Evolutionary conservation across 2,329 filamentous ascomycete genomes (phyloP).

Genomic region (Fusarium chaquense): DNA sequence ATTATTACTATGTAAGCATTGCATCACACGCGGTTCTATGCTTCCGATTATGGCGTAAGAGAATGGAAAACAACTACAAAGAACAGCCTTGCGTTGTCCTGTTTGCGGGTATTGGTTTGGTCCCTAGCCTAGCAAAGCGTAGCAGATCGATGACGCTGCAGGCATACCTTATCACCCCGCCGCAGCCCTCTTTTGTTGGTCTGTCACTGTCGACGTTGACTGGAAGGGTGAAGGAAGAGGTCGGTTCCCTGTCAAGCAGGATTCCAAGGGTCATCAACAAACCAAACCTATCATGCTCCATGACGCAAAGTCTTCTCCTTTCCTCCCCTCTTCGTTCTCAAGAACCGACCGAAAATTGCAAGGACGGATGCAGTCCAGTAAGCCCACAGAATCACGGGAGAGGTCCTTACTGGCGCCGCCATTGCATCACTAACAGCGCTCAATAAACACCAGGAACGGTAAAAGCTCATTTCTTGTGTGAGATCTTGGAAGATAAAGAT

Average conservation of each 20-base stretch:
- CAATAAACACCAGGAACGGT: background rate
- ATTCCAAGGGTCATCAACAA: slow-evolving; percentile 41
- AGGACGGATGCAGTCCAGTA: slow-evolving; percentile 25
- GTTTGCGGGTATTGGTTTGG: slow-evolving; percentile 1
- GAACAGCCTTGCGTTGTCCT: slow-evolving; percentile 20
- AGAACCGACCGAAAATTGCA: slow-evolving; percentile 30
- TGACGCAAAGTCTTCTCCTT: slow-evolving; percentile 41
- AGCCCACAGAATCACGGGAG: slow-evolving; percentile 24
- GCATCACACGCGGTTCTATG: slow-evolving; percentile 4
- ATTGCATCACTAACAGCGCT: slow-evolving; percentile 42
- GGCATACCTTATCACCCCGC: slow-evolving; percentile 34
- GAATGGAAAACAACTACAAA: background rate
- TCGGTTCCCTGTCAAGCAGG: slow-evolving; percentile 28
- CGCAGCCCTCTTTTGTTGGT: slow-evolving; percentile 20
- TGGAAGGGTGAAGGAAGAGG: slow-evolving; percentile 4
- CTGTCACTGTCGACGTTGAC: background rate
- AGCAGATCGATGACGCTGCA: slow-evolving; percentile 37
- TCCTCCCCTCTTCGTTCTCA: slow-evolving; percentile 8
- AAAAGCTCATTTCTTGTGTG: background rate
- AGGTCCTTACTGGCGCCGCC: slow-evolving; percentile 28
- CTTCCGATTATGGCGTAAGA: slow-evolving; percentile 3
- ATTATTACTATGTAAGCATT: slow-evolving; percentile 5
- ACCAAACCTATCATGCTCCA: slow-evolving; percentile 33
- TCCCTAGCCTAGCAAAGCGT: slow-evolving; percentile 18
- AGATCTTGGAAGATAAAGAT: background rate